Percentiles rank a stretch among this genome's conserved stretches.
Evolutionary conservation across 495 filamentous ascomycete genomes (phyloP).

Genomic region (Hypoxylon subgilvum): DNA sequence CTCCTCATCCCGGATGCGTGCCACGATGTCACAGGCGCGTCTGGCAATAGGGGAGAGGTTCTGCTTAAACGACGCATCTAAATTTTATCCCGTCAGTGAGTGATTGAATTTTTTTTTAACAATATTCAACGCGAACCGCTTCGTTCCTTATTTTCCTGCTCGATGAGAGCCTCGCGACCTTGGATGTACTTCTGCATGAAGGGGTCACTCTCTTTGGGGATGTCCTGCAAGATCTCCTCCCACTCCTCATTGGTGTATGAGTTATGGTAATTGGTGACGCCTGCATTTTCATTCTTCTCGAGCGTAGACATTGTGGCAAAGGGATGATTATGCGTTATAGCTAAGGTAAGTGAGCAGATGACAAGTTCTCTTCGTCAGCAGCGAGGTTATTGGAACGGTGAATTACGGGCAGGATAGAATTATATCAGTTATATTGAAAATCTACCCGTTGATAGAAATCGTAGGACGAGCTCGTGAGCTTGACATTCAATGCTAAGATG

Average conservation of each 20-base stretch:
- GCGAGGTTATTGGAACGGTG: too few species aligned
- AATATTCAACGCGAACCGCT: conserved; percentile 64
- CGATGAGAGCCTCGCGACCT: conserved; percentile 77
- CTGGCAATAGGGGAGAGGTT: conserved; percentile 74
- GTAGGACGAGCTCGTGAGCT: too few species aligned
- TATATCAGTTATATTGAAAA: too few species aligned
- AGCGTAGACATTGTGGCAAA: background rate
- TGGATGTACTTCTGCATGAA: conserved; percentile 80
- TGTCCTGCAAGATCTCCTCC: conserved; percentile 55
- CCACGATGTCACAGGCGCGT: conserved; percentile 77
- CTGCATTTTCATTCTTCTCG: background rate
- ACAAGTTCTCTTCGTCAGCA: too few species aligned
- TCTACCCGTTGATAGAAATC: too few species aligned
- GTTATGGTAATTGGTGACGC: conserved; percentile 14
- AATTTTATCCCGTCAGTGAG: conserved; percentile 15
- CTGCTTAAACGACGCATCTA: conserved; percentile 69
- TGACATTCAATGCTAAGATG: too few species aligned
- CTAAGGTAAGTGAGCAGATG: too few species aligned
- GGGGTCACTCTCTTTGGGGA: conserved; percentile 65
- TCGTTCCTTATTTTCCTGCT: conserved; percentile 78
- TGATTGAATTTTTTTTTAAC: background rate
- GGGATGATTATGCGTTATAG: background rate
- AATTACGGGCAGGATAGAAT: too few species aligned
- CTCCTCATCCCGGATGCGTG: conserved; percentile 78
- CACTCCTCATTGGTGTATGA: conserved; percentile 60